Base-by-base conservation (phyloP, 345 rosid genomes). In the Adansonia digitata region DNA sequence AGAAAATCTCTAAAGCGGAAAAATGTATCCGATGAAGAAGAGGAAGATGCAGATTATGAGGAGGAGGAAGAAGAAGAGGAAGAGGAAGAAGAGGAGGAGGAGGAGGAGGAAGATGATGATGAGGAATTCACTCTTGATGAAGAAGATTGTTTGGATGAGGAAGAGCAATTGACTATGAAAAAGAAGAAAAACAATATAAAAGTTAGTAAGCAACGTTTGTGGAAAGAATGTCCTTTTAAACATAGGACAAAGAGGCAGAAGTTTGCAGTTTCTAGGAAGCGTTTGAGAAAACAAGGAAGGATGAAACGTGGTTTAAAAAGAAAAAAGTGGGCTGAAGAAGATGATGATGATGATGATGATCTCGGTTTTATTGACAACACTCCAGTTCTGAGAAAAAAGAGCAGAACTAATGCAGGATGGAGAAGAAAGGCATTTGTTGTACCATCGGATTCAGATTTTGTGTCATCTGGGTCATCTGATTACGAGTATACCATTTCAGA, bases 71-170 rank as follows among this genome's bases (percentile, higher is more conserved):
- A 22, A 17, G 26, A 52, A 1, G 53, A 48, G 2, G 57, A 52
- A 52, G 57, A 52, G 7, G 57, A 52, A 2, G 24, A n/a, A 10
- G 57, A 52, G 20, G 57, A 51, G 18, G 22, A n/a, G 1, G 22
- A 51, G 22, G 94, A 88, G n/a, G 91, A 93, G 56, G 15, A 69
- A 45, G 49, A 45, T 9, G 49, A 45, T 45, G 13, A 11, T 45
- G 13, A 9, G 49, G 17, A 45, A 45, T 45, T 40, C 45, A 40
- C 45, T 11, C 45, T 40, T 7, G 45, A 40, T 40, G 45, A 48
- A 4, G 53, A 48, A 17, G 20, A 48, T 48, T 14, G 53, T 48
- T 51, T 18, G 8, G 56, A 51, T 18, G 56, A 51, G 56, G 56
- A 51, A 51, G 56, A 51, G 56, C 24, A 51, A n/a, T 51, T 51